Base-by-base conservation (phyloP, 345 rosid species). In the Physaria fendleri region DNA sequence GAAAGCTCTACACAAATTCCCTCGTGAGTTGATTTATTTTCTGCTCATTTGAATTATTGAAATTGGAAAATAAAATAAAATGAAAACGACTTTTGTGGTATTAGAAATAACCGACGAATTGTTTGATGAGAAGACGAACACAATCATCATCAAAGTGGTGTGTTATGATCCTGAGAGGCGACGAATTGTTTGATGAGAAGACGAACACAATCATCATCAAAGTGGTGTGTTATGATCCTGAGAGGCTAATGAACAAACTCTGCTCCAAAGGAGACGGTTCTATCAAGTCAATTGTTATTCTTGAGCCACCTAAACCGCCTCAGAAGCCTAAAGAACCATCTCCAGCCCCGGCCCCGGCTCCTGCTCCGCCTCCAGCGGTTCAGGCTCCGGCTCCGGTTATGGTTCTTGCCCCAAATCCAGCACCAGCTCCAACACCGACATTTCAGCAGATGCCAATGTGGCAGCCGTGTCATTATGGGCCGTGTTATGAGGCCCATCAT, bases 151-250 rank as follows among this genome's bases (percentile, higher is more conserved):
- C 71, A 91, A 74, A 1, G 95, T 88, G 21, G 76, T 77, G 16
- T 87, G 95, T 53, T 82, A 88, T 65, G 62, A 71, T 56, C 97
- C 96, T 1, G 89, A 87, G 38, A 83, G 75, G 71, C 68, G n/a
- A n/a, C n/a, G n/a, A n/a, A n/a, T n/a, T n/a, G n/a, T 88, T 64
- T 37, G 82, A 91, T 50, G 90, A 79, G 77, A 88, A 91, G 81
- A 11, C 67, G 10, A 82, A 88, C 66, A 76, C 69, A 4, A 81
- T 85, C 75, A 64, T 45, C 24, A 74, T 91, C 71, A 91, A 74
- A 1, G 95, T 88, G 21, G 76, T 77, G 16, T 87, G 95, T 53
- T 82, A 88, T 65, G 62, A 71, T 56, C 97, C 96, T 1, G 89
- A 87, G 38, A 83, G 75, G 71, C 68, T 85, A 15, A 76, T 71